A percentile compares a stretch with the other conserved stretches of the same genome.
Evolutionary conservation across 1,139 yeast species (phyloP).

Genomic region (Saccharomycopsis crataegensis): DNA sequence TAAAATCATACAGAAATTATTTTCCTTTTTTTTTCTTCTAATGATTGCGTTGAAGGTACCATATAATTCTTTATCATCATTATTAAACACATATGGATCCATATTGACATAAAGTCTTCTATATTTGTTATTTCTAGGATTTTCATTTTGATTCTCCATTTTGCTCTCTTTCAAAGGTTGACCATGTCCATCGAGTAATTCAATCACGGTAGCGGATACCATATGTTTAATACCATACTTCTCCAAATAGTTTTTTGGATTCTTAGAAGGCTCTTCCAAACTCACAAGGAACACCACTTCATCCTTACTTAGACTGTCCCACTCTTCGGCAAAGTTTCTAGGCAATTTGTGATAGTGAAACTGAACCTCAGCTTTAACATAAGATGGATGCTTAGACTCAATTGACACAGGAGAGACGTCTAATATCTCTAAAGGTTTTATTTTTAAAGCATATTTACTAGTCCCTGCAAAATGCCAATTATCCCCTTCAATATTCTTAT

Average conservation of each 20-base stretch:
- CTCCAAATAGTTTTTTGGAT: constrained; percentile 1
- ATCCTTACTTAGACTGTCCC: constrained; percentile 1
- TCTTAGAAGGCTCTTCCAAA: background rate
- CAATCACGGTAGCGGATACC: constrained; percentile 13
- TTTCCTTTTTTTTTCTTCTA: constrained; percentile 23
- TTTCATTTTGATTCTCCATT: background rate
- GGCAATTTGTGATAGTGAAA: constrained; percentile 24
- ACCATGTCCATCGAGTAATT: constrained; percentile 20
- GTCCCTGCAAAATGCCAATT: constrained; percentile 24
- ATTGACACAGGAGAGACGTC: constrained; percentile 25
- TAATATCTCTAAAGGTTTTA: constrained; percentile 23
- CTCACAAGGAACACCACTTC: constrained; percentile 7
- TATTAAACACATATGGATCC: constrained; percentile 18
- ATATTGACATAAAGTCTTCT: constrained; percentile 18
- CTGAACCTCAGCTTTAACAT: constrained; percentile 23
- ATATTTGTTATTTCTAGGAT: constrained; percentile 1
- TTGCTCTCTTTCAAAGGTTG: background rate
- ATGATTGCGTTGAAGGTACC: constrained; percentile 23
- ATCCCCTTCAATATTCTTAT: constrained; percentile 4
- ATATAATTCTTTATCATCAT: constrained; percentile 12
- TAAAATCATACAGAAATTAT: constrained; percentile 24
- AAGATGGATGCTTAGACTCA: constrained; percentile 15
- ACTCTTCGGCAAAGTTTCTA: constrained; percentile 5
- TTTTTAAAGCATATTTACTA: constrained; percentile 28
- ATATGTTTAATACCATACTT: constrained; percentile 3